Conservation (phyloP, 2,329 filamentous ascomycete genomes). For the Cladophialophora yegresii region DNA sequence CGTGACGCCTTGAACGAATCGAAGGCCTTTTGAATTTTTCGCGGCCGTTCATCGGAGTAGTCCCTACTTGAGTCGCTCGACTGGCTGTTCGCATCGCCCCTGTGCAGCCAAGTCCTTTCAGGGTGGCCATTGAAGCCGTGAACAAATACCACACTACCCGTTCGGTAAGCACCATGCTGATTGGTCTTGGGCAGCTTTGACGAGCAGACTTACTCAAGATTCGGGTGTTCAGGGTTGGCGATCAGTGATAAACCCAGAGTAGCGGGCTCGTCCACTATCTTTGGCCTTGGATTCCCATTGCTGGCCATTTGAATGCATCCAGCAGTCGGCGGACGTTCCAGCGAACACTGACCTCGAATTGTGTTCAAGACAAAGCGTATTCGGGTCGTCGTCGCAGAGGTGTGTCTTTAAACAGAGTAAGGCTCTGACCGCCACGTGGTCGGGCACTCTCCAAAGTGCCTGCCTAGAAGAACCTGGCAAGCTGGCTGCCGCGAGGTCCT, state of each 20-base stretch:
- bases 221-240: constrained; percentile 1
- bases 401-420: not conserved
- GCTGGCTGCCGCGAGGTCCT: not conserved
- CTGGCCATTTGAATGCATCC: not conserved
- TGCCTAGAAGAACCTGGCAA: not conserved
- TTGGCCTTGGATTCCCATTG: not conserved
- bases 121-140: constrained; percentile 43
- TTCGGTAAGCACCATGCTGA: not conserved
- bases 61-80: not conserved
- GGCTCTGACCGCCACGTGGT: not conserved
- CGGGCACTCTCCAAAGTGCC: not conserved
- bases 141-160: constrained; percentile 42
- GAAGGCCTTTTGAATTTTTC: constrained; percentile 14
- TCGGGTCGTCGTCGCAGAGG: not conserved
- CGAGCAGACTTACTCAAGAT: constrained; percentile 3
- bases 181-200: not conserved
- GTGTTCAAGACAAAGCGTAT: not conserved
- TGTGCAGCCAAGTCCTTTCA: constrained; percentile 42
- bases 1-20: constrained; percentile 12
- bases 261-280: not conserved
- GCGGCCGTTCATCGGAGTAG: not conserved
- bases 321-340: not conserved
- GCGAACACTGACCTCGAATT: no score
- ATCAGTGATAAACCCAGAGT: constrained; percentile 4
- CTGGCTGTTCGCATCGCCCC: constrained; percentile 10